Evolutionary conservation across 768 basidiomycete species (phyloP).

Genomic region (Pleurotus platypus): DNA sequence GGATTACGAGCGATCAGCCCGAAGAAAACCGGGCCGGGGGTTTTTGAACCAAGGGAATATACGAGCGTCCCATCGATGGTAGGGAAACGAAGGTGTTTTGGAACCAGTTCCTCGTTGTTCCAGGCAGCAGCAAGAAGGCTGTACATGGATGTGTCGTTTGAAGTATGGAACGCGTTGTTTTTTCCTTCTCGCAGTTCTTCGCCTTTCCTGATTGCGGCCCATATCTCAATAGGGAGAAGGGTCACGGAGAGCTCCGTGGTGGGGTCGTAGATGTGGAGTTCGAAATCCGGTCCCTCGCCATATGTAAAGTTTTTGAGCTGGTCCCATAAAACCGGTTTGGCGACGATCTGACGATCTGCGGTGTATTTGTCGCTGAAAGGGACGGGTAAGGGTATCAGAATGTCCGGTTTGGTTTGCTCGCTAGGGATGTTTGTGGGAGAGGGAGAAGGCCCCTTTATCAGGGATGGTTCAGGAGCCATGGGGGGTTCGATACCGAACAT

Average conservation of each 20-base stretch:
- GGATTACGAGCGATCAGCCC: slow-evolving; percentile 10
- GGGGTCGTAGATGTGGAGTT: neutral
- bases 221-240: neutral
- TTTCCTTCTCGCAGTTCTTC: neutral
- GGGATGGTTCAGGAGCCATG: neutral
- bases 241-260: neutral
- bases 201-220: neutral
- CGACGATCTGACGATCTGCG: neutral
- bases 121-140: neutral
- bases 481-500: neutral
- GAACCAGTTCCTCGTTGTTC: neutral
- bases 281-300: neutral
- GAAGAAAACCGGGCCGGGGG: neutral
- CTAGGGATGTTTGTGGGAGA: neutral
- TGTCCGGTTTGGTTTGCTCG: neutral
- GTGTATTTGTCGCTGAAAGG: neutral
- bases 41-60: neutral
- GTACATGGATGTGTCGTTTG: neutral
- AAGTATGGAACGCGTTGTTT: neutral
- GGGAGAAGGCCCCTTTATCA: neutral
- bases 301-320: neutral
- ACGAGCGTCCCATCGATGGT: neutral
- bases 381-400: neutral
- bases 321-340: neutral
- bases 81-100: neutral